Base-by-base conservation (phyloP, 2,329 filamentous ascomycete species). In the Pezicula neosporulosa region DNA sequence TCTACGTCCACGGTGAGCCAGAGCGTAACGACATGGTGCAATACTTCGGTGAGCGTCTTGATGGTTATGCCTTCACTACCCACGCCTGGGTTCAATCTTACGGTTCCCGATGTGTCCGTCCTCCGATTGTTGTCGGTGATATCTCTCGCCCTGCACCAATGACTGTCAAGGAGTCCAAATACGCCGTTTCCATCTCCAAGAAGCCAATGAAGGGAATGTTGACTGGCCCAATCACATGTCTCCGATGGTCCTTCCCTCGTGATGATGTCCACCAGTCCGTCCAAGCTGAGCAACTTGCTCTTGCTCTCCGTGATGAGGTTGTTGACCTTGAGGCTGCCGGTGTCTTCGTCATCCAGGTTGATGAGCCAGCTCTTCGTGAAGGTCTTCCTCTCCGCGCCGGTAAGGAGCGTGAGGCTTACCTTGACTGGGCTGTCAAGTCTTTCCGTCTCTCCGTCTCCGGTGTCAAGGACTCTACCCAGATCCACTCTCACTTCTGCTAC, bases 151-250 rank as follows among this genome's bases (percentile, higher is more conserved):
- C 94, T 61, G 87, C 86, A 63, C 89, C 94, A 63, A 99, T 99
- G 94, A 97, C 94, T 55, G 94, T 99, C 77, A 99, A 99, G 88
- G 94, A 99, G 84, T 96, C 90, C 76, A 96, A 97, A 82, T 99
- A 96, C 77, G 94, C 94, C 63, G 93, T 91, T 58, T 92, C 88
- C 51, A 84, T 97, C 74, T 93, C 92, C 72, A 93, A 89, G 81
- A 97, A 97, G 85, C 92, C 94, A 76, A 97, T 99, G 94, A 99
- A 99, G 90, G 94, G 94, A 74, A 99, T 99, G 94, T 86, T 99
- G 72, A 99, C 94, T 75, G 94, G 94, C 55, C 94, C 94, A 65
- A 95, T 99, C 78, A 99, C 94, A 69, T 99, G 94, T 79, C 81
- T 99, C 66, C 88, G 94, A 75, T 99, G 94, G 94, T 99, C 94